Evolutionary conservation across 1,139 yeast species (phyloP).

Genomic region (Scheffersomyces quercinus): DNA sequence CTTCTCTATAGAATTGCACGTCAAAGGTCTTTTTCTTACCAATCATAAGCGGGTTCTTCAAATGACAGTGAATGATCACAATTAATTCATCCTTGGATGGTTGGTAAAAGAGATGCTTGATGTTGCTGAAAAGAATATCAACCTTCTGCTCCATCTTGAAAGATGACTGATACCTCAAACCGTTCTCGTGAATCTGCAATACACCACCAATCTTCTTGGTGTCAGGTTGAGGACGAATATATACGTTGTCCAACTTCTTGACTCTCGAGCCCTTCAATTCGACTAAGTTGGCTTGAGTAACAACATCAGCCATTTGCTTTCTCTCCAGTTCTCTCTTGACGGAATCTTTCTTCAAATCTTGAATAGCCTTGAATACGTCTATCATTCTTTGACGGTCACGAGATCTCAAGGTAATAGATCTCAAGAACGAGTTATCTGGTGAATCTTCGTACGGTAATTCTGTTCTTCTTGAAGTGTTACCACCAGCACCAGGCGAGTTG

Average conservation of each 20-base stretch:
- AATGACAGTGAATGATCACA: constrained; percentile 88
- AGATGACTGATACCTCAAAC: constrained; percentile 88
- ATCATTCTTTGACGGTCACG: constrained; percentile 91
- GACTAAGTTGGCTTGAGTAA: constrained; percentile 83
- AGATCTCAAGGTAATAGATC: constrained; percentile 86
- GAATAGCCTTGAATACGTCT: constrained; percentile 86
- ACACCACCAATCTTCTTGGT: constrained; percentile 93
- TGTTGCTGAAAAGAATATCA: constrained; percentile 85
- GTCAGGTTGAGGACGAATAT: constrained; percentile 94
- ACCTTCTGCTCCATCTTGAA: constrained; percentile 81
- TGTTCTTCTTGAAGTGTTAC: constrained; percentile 63
- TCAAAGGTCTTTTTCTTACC: constrained; percentile 96
- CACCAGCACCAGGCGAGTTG: constrained; percentile 89
- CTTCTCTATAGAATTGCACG: constrained; percentile 95
- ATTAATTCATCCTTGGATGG: constrained; percentile 94
- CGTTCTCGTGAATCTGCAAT: constrained; percentile 91
- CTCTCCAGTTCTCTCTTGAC: constrained; percentile 88
- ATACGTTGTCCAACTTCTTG: constrained; percentile 82
- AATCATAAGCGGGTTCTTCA: constrained; percentile 89
- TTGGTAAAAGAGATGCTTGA: constrained; percentile 92
- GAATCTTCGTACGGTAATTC: constrained; percentile 92
- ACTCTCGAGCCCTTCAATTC: constrained; percentile 81
- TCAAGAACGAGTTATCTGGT: constrained; percentile 80
- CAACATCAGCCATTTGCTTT: constrained; percentile 92
- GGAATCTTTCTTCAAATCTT: constrained; percentile 89